These are phyloP conservation scores for Lichtheimia ornata DNA, from an alignment of 371 early-diverging fungal genomes.

Conservation along the genomic window DNA sequence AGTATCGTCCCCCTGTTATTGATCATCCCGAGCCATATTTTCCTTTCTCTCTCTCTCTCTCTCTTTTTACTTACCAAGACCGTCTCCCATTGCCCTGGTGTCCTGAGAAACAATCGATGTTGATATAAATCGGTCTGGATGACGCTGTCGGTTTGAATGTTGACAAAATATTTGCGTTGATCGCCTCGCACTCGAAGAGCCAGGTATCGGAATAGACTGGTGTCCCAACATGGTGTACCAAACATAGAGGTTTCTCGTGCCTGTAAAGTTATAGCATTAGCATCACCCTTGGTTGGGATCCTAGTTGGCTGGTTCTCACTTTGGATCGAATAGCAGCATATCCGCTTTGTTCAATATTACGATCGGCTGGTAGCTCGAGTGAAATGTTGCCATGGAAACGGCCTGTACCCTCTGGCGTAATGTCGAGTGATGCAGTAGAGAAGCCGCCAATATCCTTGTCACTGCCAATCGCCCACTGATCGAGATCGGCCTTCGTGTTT, in stretches of 20 bases:
- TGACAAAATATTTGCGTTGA: conserved; percentile 83
- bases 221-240: conserved; percentile 85
- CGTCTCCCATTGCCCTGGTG: conserved; percentile 90
- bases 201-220: conserved; percentile 82
- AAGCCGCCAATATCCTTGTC: conserved; percentile 92
- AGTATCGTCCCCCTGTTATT: background rate
- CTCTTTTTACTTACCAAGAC: conserved; percentile 70
- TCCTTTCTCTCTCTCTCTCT: too few relatives aligned
- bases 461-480: conserved; percentile 82
- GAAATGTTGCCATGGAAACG: conserved; percentile 83
- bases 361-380: conserved; percentile 72
- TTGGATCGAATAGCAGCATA: conserved; percentile 88
- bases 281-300: background rate
- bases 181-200: conserved; percentile 82
- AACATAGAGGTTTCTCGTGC: conserved; percentile 51
- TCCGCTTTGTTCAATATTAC: conserved; percentile 79
- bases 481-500: conserved; percentile 57
- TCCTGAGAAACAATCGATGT: conserved; percentile 84
- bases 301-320: conserved; percentile 26
- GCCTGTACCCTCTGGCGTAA: conserved; percentile 59
- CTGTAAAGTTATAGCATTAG: background rate
- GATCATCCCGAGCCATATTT: background rate
- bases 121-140: conserved; percentile 87
- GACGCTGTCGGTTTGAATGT: conserved; percentile 83
- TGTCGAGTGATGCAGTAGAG: conserved; percentile 61